Base-by-base conservation (phyloP, 257 asterid genomes). In the Solanum chiquidenum region DNA sequence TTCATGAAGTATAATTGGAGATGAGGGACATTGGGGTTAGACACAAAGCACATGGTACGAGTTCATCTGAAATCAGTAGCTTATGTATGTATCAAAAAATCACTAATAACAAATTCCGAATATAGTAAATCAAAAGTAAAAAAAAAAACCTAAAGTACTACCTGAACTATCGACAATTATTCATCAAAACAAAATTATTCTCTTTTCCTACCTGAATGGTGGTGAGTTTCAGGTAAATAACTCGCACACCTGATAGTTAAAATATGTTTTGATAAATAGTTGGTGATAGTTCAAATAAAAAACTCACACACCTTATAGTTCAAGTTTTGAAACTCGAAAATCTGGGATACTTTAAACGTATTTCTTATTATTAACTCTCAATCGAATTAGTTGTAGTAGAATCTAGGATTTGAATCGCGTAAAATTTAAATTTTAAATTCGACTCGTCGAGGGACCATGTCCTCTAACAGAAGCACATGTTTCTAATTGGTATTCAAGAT, bases 11-110 rank as follows among this genome's bases (percentile, higher is more conserved):
- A 75, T 75, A 37, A 75, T 40, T 75, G 83, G 83, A 37, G 35
- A 74, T 76, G 27, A 80, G 90, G 91, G 92, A 83, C 91, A 87
- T 66, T 66, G 3, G 35, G 34, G 73, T 7, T 1, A 25, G 7
- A 64, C 12, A 12, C 31, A 64, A 25, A n/a, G 4, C 20, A 64
- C 72, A 64, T 64, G 18, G 13, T 64, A 64, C 20, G 33, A 25
- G 18, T 66, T 66, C 18, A 66, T 66, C 4, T 66, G 21, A 27
- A 66, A 25, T 66, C 35, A 66, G 0, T 66, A 66, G 74, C 74
- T 66, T 66, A 14, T 49, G 21, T 49, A 49, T 49, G 60, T 49
- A 9, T 49, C 60, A 49, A 49, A 49, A 49, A 49, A 14, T 49
- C 0, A 49, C 21, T 1, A 14, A 14, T 49, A 49, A 14, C 21